phyloP scores from a whole-genome alignment of 805 yeast genomes.

The Wickerhamiella alocasiicola region DNA sequence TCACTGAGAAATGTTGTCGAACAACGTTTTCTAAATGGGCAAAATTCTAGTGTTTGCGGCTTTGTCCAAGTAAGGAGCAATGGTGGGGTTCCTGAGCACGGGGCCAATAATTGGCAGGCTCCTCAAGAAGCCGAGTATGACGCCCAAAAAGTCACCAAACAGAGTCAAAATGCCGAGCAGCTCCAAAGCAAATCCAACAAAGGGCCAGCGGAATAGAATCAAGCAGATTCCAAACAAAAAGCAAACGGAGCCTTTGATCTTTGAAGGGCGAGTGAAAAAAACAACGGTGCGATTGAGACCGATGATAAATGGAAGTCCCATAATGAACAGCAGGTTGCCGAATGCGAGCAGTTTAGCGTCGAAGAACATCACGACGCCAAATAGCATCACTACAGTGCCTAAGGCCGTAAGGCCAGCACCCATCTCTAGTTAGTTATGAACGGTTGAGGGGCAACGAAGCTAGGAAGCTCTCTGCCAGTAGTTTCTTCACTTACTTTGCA shows the following conservation, averaged over 20 bases:
- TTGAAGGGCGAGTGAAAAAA: conserved; percentile 78
- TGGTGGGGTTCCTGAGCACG: conserved; percentile 58
- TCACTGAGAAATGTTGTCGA: too few species aligned
- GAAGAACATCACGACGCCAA: conserved; percentile 77
- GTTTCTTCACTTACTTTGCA: conserved; percentile 27
- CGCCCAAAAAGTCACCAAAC: conserved; percentile 89
- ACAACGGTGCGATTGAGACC: conserved; percentile 74
- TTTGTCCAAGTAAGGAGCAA: conserved; percentile 63
- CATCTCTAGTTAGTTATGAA: conserved; percentile 39
- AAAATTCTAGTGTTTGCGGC: conserved; percentile 56
- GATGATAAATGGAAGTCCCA: conserved; percentile 76
- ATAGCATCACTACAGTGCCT: conserved; percentile 57
- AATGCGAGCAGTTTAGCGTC: conserved; percentile 81
- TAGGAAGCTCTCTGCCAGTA: not conserved
- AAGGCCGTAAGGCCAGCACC: conserved; percentile 83
- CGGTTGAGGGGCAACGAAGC: not conserved
- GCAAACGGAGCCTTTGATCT: conserved; percentile 75
- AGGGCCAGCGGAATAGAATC: conserved; percentile 64
- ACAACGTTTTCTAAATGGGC: conserved; percentile 53
- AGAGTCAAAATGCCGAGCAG: conserved; percentile 78
- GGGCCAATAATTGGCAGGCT: conserved; percentile 85
- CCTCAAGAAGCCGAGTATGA: conserved; percentile 74
- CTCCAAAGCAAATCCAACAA: conserved; percentile 75
- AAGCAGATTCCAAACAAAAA: conserved; percentile 63
- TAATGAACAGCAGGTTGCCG: conserved; percentile 68